Percentiles rank a stretch among this genome's conserved stretches.
These are phyloP conservation scores for Yamadazyma akitaensis DNA, from an alignment of 805 yeast genomes.

Conservation along the genomic window DNA sequence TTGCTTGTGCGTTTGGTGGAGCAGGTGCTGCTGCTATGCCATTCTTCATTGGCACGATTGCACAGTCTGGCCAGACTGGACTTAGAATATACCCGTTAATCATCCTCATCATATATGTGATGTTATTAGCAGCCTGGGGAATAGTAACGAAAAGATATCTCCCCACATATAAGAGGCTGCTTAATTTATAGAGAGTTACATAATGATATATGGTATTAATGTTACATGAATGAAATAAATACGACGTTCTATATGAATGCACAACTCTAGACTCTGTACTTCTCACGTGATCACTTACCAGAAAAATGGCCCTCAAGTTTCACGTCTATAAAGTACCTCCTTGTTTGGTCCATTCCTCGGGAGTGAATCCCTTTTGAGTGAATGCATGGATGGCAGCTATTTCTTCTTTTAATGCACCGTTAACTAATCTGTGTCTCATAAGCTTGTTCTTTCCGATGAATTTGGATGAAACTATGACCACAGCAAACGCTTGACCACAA, in stretches of 20 bases:
- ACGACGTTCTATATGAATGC: not conserved
- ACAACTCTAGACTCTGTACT: not conserved
- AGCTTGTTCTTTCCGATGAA: conserved; percentile 83
- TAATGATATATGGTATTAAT: not conserved
- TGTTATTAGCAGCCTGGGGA: conserved; percentile 27
- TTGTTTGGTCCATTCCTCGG: conserved; percentile 71
- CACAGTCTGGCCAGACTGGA: conserved; percentile 33
- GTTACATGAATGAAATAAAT: conserved; percentile 4
- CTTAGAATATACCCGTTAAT: conserved; percentile 31
- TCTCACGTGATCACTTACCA: not conserved
- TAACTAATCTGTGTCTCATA: conserved; percentile 83
- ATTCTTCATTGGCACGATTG: conserved; percentile 53
- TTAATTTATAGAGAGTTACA: not conserved
- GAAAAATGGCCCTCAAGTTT: not conserved
- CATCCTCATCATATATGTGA: conserved; percentile 21
- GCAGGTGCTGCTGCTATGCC: conserved; percentile 80
- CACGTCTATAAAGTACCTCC: conserved; percentile 25
- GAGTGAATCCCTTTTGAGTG: conserved; percentile 85
- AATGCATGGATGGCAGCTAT: conserved; percentile 90
- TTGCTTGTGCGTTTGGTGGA: conserved; percentile 77
- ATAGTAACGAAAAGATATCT: conserved; percentile 14
- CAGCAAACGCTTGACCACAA: conserved; percentile 97
- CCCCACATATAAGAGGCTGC: conserved; percentile 6
- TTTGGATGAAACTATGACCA: conserved; percentile 67
- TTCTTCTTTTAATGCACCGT: conserved; percentile 75